Evolutionary conservation across 1,284 basidiomycete species (phyloP).

Genomic region (Naganishia sp.): DNA sequence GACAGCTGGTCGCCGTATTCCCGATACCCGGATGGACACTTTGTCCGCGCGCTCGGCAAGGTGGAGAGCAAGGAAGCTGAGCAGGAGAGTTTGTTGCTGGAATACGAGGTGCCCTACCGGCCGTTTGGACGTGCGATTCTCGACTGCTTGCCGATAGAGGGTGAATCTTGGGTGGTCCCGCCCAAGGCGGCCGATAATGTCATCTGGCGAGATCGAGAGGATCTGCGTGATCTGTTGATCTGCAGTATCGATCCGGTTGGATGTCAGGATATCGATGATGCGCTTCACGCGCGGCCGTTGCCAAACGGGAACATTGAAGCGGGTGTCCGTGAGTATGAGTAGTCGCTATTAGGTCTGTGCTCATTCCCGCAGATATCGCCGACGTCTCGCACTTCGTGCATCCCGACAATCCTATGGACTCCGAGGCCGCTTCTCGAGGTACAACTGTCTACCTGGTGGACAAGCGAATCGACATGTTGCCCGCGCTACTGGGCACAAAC

Average conservation of each 20-base stretch:
- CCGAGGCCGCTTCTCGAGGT: constrained; percentile 89
- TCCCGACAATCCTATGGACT: constrained; percentile 94
- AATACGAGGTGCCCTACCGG: constrained; percentile 95
- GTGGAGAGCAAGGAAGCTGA: constrained; percentile 95
- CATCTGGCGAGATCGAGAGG: constrained; percentile 83
- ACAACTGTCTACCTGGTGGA: constrained; percentile 99
- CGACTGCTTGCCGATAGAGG: constrained; percentile 85
- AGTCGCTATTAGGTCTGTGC: not conserved
- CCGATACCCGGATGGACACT: constrained; percentile 95
- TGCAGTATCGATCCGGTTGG: constrained; percentile 95
- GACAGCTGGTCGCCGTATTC: constrained; percentile 86
- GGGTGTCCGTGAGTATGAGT: constrained; percentile 82
- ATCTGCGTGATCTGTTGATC: constrained; percentile 81
- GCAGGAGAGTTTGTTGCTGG: constrained; percentile 88
- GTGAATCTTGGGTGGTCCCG: constrained; percentile 91
- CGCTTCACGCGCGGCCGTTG: constrained; percentile 85
- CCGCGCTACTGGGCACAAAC: constrained; percentile 90
- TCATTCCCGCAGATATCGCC: constrained; percentile 75
- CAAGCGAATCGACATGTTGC: constrained; percentile 98
- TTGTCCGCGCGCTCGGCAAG: constrained; percentile 87
- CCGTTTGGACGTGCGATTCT: constrained; percentile 94
- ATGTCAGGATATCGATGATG: constrained; percentile 99
- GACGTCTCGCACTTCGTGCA: constrained; percentile 97
- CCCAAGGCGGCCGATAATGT: constrained; percentile 63
- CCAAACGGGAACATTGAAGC: constrained; percentile 96